A percentile compares a stretch with the other conserved stretches of the same genome.
These are phyloP conservation scores for Saccharomyces uvarum DNA, from an alignment of 1,139 yeast species.

Conservation along the genomic window DNA sequence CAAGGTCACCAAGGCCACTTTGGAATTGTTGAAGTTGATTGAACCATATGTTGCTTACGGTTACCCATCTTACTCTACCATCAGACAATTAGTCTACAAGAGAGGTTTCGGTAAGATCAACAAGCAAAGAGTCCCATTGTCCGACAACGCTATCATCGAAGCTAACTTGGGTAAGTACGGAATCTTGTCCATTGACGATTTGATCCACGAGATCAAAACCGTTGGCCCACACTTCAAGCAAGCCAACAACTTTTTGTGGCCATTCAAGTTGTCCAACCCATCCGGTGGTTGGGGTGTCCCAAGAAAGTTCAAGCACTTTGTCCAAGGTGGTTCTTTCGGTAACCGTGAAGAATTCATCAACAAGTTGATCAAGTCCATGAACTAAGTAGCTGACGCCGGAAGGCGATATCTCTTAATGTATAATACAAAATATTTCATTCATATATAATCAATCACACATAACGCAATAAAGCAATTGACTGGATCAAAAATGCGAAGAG, in stretches of 20 bases:
- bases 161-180: conserved; percentile 93
- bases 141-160: conserved; percentile 93
- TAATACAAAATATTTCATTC: not conserved
- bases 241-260: conserved; percentile 99
- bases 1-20: conserved; percentile 96
- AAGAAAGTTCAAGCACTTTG: conserved; percentile 98
- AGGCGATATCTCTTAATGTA: not conserved
- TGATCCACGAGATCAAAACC: conserved; percentile 97
- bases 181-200: conserved; percentile 91
- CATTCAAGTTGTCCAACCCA: conserved; percentile 99
- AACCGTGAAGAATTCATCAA: conserved; percentile 99
- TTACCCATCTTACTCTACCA: conserved; percentile 94
- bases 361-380: conserved; percentile 95
- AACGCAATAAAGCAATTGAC: not conserved
- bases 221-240: conserved; percentile 99
- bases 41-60: conserved; percentile 99
- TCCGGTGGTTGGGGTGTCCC: conserved; percentile 99
- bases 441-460: not conserved
- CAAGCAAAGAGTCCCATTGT: conserved; percentile 94
- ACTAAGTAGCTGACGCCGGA: conserved; percentile 40
- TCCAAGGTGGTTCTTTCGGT: conserved; percentile 99
- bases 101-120: conserved; percentile 99
- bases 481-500: not conserved
- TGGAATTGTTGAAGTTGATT: conserved; percentile 92
- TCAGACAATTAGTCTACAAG: conserved; percentile 97